Conservation (phyloP, 495 filamentous ascomycete genomes). For the Lentithecium fluviatile region DNA sequence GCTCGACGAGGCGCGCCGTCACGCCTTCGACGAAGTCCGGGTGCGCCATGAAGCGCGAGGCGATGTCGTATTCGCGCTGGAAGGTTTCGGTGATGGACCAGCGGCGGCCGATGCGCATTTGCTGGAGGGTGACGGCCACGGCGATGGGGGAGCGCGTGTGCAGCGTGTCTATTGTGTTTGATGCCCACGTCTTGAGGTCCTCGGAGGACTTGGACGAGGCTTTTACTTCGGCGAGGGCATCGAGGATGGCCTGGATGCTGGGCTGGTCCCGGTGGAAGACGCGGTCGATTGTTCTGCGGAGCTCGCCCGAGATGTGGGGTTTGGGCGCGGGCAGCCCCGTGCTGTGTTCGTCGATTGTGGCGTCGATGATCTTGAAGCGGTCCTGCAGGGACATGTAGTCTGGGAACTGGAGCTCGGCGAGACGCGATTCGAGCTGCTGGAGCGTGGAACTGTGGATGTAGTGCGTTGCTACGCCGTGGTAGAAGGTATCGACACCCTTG, state of each 20-base stretch:
- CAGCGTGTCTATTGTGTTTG: slow-evolving; percentile 68
- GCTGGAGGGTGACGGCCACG: slow-evolving; percentile 74
- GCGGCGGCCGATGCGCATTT: slow-evolving; percentile 68
- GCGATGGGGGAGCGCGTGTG: slow-evolving; percentile 75
- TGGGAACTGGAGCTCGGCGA: slow-evolving; percentile 83
- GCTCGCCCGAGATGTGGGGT: slow-evolving; percentile 60
- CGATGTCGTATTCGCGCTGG: slow-evolving; percentile 75
- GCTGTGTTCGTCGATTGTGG: slow-evolving; percentile 86
- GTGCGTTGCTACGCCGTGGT: slow-evolving; percentile 85
- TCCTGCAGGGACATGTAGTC: slow-evolving; percentile 63
- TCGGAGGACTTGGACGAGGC: slow-evolving; percentile 42
- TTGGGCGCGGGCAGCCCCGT: slow-evolving; percentile 68
- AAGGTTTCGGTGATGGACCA: slow-evolving; percentile 85
- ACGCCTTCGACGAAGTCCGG: slow-evolving; percentile 89
- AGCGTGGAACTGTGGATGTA: slow-evolving; percentile 88
- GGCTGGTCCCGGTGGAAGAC: slow-evolving; percentile 37
- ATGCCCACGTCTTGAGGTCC: slow-evolving; percentile 62
- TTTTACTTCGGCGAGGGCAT: slow-evolving; percentile 54
- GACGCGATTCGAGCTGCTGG: slow-evolving; percentile 73
- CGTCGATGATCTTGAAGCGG: slow-evolving; percentile 69
- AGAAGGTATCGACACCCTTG: slow-evolving; percentile 77
- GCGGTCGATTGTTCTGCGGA: slow-evolving; percentile 73
- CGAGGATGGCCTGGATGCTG: slow-evolving; percentile 67
- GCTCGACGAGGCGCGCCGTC: slow-evolving; percentile 63
- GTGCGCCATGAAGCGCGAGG: slow-evolving; percentile 77